phyloP scores from a whole-genome alignment of 2,329 filamentous ascomycete species.

The Hymenotorrendiella dingleyae region DNA sequence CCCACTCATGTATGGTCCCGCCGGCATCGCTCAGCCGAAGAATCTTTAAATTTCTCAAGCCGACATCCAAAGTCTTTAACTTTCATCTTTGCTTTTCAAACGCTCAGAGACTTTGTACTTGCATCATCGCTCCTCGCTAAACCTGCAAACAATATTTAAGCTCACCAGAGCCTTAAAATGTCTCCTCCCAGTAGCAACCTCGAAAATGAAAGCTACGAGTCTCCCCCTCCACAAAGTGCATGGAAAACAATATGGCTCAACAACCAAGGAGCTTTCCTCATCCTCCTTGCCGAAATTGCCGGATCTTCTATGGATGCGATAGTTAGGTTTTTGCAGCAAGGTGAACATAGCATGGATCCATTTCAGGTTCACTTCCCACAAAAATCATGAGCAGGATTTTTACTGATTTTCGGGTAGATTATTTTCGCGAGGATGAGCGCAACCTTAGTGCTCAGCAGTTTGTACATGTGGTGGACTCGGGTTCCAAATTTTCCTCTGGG shows the following conservation, averaged over 20 bases:
- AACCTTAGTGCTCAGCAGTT: constrained; percentile 23
- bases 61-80: too few species aligned
- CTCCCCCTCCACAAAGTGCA: constrained; percentile 2
- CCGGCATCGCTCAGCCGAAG: too few species aligned
- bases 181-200: too few species aligned
- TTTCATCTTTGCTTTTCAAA: too few species aligned
- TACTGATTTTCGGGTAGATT: constrained; percentile 43
- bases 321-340: constrained; percentile 68
- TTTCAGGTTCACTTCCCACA: constrained; percentile 56
- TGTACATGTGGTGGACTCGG: constrained; percentile 69
- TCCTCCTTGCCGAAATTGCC: constrained; percentile 72
- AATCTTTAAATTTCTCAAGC: too few species aligned
- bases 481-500: constrained; percentile 70
- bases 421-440: constrained; percentile 28
- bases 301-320: constrained; percentile 80
- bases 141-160: too few species aligned
- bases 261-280: constrained; percentile 68
- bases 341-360: constrained; percentile 69
- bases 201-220: constrained; percentile 9
- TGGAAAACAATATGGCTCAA: constrained; percentile 45
- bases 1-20: too few species aligned
- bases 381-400: constrained; percentile 71
- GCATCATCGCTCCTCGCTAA: too few species aligned
- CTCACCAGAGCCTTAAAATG: too few species aligned
- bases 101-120: too few species aligned